Evolutionary conservation across 352 stramenopile species (phyloP).

Genomic region (Phytophthora citricola): DNA sequence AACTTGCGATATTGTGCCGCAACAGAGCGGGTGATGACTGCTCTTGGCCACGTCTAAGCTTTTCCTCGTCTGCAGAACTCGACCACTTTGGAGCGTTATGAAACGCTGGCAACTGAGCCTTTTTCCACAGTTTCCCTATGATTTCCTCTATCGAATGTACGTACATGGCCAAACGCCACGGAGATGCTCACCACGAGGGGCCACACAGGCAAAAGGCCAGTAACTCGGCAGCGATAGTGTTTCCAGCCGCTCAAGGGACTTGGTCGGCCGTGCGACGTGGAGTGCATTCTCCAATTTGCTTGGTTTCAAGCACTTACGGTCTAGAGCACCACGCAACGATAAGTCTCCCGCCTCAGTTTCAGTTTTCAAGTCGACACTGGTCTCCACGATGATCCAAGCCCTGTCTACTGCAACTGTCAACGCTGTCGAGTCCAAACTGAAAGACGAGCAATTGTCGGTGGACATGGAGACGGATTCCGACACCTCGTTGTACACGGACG

Average conservation of each 20-base stretch:
- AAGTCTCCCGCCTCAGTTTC: not conserved
- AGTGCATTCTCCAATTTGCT: slow-evolving; percentile 33
- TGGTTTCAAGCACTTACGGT: slow-evolving; percentile 16
- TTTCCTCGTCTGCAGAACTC: slow-evolving; percentile 11
- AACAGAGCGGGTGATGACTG: no score
- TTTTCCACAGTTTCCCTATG: slow-evolving; percentile 21
- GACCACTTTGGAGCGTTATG: slow-evolving; percentile 14
- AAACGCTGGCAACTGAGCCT: slow-evolving; percentile 10
- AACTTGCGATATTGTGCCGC: slow-evolving; percentile 5
- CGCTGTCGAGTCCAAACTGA: slow-evolving; percentile 8
- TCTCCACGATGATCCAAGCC: slow-evolving; percentile 25
- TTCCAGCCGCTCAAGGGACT: not conserved
- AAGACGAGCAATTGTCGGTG: slow-evolving; percentile 12
- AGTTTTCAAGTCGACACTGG: not conserved
- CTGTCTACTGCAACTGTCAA: slow-evolving; percentile 13
- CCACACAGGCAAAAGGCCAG: slow-evolving; percentile 1
- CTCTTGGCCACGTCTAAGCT: not conserved
- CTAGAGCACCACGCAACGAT: not conserved
- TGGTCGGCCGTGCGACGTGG: not conserved
- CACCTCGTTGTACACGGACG: slow-evolving; percentile 29
- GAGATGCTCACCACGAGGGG: slow-evolving; percentile 13
- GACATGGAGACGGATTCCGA: slow-evolving; percentile 25
- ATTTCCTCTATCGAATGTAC: slow-evolving; percentile 30
- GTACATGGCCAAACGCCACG: slow-evolving; percentile 21
- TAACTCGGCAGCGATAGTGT: not conserved